Evolutionary conservation across 495 filamentous ascomycete species (phyloP), one percentile per base, ranked within the genome.

Genomic region (Penicillium lagena): DNA sequence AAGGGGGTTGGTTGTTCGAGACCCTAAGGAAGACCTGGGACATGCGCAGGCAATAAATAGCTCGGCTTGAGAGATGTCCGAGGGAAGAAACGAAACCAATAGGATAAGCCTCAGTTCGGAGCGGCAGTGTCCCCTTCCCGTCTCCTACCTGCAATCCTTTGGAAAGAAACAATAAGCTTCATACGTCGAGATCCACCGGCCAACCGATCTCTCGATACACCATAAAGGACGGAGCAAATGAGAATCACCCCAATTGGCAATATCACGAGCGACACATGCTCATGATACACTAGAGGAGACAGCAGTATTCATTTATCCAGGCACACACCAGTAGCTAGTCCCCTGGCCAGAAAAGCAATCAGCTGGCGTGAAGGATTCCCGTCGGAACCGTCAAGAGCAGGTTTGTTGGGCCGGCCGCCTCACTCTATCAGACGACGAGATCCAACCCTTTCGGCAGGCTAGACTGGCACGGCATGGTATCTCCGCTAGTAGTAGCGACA

Each of bases 371-470:
- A 29, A 56, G 27, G 28, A 39, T 51, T 52, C 46, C 34, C 29
- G 29, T 47, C 57, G 57, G 54, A 58, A 55, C 40, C 32, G 42
- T 55, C 54, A 50, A 53, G 52, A 46, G 13, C 22, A 4, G 22
- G 22, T 4, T 22, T 22, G 27, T 30, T 27, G 36, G 40, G 43
- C 42, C 12, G 29, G 38, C 54, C 65, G 68, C 68, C 68, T 70
- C 68, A 71, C 68, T 71, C 55, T 59, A 63, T 64, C 46, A 50
- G 31, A 46, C 50, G 45, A 53, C 44, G 47, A 59, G 29, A 40
- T 53, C 64, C 67, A 70, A 70, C 64, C 58, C 63, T 61, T 65
- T 65, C 49, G 42, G 51, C 44, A 46, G 34, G 32, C 43, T 28
- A 33, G 35, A 48, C 30, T 38, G 39, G 46, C 47, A 43, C 32